These are phyloP conservation scores for Umbilicaria muhlenbergii DNA, from an alignment of 495 filamentous ascomycete species.

Conservation along the genomic window DNA sequence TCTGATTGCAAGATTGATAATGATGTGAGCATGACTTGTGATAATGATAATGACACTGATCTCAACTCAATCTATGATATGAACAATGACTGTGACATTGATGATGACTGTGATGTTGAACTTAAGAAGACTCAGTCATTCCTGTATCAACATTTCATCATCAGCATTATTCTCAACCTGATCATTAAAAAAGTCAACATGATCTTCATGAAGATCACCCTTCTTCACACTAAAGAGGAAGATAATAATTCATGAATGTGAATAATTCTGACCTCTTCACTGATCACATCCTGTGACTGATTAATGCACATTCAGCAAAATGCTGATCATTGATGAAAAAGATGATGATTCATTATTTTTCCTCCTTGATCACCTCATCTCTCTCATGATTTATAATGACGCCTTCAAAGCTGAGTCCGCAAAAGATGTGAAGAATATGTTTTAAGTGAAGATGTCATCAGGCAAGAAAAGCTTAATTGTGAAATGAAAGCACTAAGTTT, in stretches of 20 bases:
- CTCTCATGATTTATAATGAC: no score
- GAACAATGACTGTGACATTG: neutral
- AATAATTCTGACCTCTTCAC: neutral
- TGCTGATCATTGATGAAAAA: neutral
- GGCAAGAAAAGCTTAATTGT: conserved; percentile 1
- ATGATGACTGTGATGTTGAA: neutral
- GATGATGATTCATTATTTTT: neutral
- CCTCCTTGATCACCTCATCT: neutral
- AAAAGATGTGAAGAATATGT: conserved; percentile 5
- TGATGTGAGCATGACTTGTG: neutral
- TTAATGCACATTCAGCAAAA: neutral
- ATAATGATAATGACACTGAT: neutral
- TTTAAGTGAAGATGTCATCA: conserved; percentile 1
- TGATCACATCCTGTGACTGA: no score
- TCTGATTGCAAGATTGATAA: neutral
- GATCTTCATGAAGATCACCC: no score
- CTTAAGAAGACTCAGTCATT: no score
- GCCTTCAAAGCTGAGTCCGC: conserved; percentile 4
- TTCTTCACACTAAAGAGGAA: no score
- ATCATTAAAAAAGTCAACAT: no score
- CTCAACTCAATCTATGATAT: neutral
- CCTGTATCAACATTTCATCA: no score
- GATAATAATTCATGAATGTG: no score
- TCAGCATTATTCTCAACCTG: no score
- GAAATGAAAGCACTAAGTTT: neutral